Percentiles rank a stretch among this genome's conserved stretches.
These are phyloP conservation scores for Spizellomyces sp. DNA, from an alignment of 192 early-diverging fungal genomes.

Conservation along the genomic window DNA sequence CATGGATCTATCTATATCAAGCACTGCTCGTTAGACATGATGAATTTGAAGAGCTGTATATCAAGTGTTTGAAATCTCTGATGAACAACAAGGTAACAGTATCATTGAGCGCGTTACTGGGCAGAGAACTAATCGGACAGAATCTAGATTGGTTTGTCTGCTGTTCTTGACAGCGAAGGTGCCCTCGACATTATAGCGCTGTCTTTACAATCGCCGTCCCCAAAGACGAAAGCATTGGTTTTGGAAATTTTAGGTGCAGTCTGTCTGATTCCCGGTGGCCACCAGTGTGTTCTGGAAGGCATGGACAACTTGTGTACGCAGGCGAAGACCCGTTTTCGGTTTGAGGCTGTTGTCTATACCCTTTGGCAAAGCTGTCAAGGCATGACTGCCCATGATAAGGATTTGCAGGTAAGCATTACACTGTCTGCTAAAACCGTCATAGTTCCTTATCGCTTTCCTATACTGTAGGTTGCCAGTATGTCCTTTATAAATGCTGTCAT, in stretches of 20 bases:
- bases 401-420: conserved; percentile 42
- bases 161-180: conserved; percentile 48
- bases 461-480: conserved; percentile 47
- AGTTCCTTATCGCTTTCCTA: no score
- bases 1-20: no score
- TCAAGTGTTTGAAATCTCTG: conserved; percentile 57
- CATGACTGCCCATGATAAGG: conserved; percentile 46
- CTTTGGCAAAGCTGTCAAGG: conserved; percentile 50
- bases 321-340: conserved; percentile 41
- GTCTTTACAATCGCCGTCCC: conserved; percentile 49
- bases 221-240: conserved; percentile 47
- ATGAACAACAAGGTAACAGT: conserved; percentile 55
- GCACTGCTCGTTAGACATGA: conserved; percentile 38
- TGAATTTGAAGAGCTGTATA: conserved; percentile 57
- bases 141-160: conserved; percentile 47
- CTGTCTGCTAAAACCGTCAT: no score
- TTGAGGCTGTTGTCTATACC: conserved; percentile 47
- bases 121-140: neutral
- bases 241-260: conserved; percentile 58
- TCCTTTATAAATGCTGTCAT: conserved; percentile 61
- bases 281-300: conserved; percentile 47
- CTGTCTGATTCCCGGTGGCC: conserved; percentile 58
- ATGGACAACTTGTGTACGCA: conserved; percentile 45
- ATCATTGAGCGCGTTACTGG: neutral
- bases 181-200: conserved; percentile 51